Conservation (phyloP, 768 basidiomycete species). For the Lyophyllum atratum region DNA sequence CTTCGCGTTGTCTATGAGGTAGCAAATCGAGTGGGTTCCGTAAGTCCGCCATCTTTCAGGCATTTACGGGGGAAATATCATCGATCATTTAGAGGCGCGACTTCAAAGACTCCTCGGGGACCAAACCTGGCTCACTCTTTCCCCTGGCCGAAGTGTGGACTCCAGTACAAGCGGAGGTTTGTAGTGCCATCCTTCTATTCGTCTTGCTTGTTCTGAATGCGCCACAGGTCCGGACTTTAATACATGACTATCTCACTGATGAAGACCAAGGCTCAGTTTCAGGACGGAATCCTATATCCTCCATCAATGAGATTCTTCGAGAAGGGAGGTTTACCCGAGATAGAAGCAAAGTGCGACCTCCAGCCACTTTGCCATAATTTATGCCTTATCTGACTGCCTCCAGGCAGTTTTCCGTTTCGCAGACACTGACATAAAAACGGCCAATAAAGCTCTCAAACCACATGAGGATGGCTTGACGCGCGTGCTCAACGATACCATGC, state of each 20-base stretch:
- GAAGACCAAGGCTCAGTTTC: slow-evolving; percentile 80
- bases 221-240: slow-evolving; percentile 73
- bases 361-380: neutral
- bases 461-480: slow-evolving; percentile 87
- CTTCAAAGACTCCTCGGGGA: slow-evolving; percentile 83
- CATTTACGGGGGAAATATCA: neutral
- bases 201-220: slow-evolving; percentile 5
- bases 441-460: slow-evolving; percentile 63
- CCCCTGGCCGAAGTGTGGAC: slow-evolving; percentile 87
- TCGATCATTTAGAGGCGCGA: slow-evolving; percentile 69
- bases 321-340: slow-evolving; percentile 82
- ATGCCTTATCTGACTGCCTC: neutral
- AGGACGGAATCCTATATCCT: slow-evolving; percentile 85
- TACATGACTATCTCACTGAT: slow-evolving; percentile 91
- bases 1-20: slow-evolving; percentile 90
- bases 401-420: slow-evolving; percentile 90
- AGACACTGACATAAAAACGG: slow-evolving; percentile 81
- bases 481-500: slow-evolving; percentile 88
- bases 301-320: slow-evolving; percentile 91
- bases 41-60: slow-evolving; percentile 44
- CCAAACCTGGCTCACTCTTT: slow-evolving; percentile 76
- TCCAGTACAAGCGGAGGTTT: slow-evolving; percentile 87
- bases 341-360: slow-evolving; percentile 64
- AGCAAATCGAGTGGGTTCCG: slow-evolving; percentile 85
- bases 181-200: slow-evolving; percentile 9